Evolutionary conservation across 2,329 filamentous ascomycete species (phyloP).

Genomic region (Pestalotiopsis fici): DNA sequence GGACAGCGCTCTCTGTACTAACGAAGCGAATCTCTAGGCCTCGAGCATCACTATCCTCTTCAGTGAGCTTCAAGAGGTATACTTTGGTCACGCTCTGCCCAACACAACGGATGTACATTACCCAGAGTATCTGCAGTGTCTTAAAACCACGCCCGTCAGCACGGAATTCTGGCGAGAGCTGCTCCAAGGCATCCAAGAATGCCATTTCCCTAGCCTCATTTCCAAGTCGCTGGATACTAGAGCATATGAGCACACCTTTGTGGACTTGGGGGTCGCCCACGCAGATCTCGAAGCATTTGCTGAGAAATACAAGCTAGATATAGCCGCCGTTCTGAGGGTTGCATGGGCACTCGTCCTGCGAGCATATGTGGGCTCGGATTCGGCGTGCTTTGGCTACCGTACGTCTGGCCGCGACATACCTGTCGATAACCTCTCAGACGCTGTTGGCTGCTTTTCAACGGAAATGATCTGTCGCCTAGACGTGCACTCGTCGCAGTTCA

Average conservation of each 20-base stretch:
- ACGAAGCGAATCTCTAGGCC: constrained; percentile 14
- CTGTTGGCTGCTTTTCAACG: constrained; percentile 46
- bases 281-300: constrained; percentile 46
- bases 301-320: constrained; percentile 38
- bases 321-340: constrained; percentile 54
- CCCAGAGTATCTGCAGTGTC: constrained; percentile 38
- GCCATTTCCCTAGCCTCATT: constrained; percentile 45
- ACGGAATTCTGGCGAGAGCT: constrained; percentile 48
- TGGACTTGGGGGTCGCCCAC: constrained; percentile 41
- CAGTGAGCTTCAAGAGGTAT: constrained; percentile 46
- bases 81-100: constrained; percentile 38
- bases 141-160: constrained; percentile 35
- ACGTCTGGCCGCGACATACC: constrained; percentile 45
- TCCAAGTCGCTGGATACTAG: constrained; percentile 19
- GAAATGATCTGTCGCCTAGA: constrained; percentile 24
- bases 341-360: constrained; percentile 61
- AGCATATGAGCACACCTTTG: constrained; percentile 34
- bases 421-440: constrained; percentile 37
- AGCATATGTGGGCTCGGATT: constrained; percentile 51
- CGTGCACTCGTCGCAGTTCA: constrained; percentile 16
- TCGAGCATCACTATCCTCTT: constrained; percentile 48
- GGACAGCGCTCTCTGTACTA: neutral
- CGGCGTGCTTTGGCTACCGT: constrained; percentile 57
- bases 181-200: constrained; percentile 38
- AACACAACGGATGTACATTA: constrained; percentile 34